These are phyloP conservation scores for Mychonastes homosphaera DNA, from an alignment of 139 green algal genomes.

Conservation along the genomic window DNA sequence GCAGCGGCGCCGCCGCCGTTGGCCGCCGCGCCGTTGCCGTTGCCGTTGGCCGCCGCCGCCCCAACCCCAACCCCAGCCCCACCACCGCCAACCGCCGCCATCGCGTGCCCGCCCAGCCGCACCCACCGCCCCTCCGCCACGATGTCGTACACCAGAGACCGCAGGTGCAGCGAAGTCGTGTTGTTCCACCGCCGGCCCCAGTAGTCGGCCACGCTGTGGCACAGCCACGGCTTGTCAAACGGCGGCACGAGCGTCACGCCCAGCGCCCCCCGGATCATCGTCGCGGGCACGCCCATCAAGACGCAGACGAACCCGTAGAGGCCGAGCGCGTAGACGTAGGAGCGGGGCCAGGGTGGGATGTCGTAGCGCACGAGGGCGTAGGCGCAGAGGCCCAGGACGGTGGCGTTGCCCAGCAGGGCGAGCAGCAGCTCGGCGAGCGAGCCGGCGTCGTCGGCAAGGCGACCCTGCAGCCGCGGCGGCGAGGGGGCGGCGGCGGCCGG, in stretches of 20 bases:
- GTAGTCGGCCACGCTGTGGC: slow-evolving; percentile 25
- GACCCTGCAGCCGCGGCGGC: no score
- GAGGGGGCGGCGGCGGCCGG: no score
- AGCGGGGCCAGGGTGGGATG: no score
- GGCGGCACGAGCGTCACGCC: slow-evolving; percentile 28
- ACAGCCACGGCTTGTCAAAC: slow-evolving; percentile 37
- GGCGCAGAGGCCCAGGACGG: no score
- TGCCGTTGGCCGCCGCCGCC: background rate
- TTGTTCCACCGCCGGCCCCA: slow-evolving; percentile 39
- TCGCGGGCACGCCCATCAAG: slow-evolving; percentile 28
- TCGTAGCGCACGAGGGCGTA: no score
- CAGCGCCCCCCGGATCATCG: slow-evolving; percentile 4
- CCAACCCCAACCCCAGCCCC: background rate
- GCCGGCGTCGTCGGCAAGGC: background rate
- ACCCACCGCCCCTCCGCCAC: slow-evolving; percentile 15
- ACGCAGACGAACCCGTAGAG: slow-evolving; percentile 28
- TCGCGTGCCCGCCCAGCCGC: background rate
- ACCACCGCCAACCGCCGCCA: background rate
- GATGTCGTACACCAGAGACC: slow-evolving; percentile 28
- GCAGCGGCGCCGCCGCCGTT: background rate
- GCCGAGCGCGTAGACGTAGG: no score
- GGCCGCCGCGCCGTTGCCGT: background rate
- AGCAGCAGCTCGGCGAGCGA: slow-evolving; percentile 37
- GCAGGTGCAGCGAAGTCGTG: slow-evolving; percentile 19
- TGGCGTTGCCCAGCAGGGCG: slow-evolving; percentile 48